Conservation (phyloP, 441 rosid species). For the Corymbia citriodora region DNA sequence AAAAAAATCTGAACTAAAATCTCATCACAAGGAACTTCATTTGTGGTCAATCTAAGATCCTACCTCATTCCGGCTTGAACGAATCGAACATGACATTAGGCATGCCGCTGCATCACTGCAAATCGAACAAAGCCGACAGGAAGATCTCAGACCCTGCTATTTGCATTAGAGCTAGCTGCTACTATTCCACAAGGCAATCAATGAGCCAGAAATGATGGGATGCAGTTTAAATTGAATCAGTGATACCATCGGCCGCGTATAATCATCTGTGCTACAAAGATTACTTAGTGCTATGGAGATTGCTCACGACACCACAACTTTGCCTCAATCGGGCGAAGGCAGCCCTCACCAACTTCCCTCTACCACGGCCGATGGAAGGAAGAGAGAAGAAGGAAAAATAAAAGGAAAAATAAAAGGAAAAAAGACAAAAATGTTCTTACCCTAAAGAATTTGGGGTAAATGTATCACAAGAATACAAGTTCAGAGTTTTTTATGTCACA, state of each 20-base stretch:
- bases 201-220: neutral
- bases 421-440: no score
- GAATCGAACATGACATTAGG: neutral
- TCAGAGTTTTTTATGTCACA: no score
- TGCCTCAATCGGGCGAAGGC: no score
- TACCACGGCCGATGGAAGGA: no score
- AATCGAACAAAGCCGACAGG: neutral
- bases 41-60: neutral
- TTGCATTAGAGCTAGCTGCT: neutral
- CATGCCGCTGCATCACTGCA: neutral
- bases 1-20: neutral
- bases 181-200: neutral
- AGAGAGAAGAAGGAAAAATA: no score
- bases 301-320: neutral
- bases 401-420: no score
- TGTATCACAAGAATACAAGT: no score
- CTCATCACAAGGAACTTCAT: neutral
- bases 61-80: neutral
- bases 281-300: accelerated
- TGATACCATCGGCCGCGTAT: accelerated
- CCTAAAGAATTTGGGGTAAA: no score
- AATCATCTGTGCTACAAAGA: neutral
- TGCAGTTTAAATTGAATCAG: neutral
- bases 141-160: accelerated
- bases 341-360: no score